These are phyloP conservation scores for Termitomyces titanicus DNA, from an alignment of 768 basidiomycete species.

Conservation along the genomic window DNA sequence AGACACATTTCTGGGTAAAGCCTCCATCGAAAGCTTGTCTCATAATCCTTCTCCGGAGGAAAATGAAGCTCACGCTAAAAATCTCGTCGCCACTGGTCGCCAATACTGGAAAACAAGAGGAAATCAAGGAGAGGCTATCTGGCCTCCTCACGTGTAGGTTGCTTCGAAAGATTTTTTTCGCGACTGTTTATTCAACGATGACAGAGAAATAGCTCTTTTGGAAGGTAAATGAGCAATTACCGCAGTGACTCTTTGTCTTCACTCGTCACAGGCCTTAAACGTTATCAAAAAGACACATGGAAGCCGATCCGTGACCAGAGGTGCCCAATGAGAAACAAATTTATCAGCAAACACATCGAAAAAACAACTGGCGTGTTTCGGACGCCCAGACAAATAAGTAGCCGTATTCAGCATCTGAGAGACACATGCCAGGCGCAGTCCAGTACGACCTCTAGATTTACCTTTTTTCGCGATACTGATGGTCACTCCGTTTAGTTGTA, in stretches of 20 bases:
- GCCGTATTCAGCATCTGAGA: constrained; percentile 52
- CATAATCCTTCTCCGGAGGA: constrained; percentile 37
- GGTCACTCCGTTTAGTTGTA: background rate
- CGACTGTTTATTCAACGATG: background rate
- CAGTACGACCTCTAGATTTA: background rate
- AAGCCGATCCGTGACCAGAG: constrained; percentile 46
- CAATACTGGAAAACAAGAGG: constrained; percentile 57
- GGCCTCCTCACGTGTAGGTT: constrained; percentile 47
- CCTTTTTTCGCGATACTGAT: background rate
- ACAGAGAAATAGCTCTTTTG: constrained; percentile 46
- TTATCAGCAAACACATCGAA: constrained; percentile 57
- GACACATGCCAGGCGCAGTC: constrained; percentile 41
- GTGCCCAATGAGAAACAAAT: constrained; percentile 58
- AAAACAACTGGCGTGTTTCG: constrained; percentile 45
- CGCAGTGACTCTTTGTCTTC: background rate
- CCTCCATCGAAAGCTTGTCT: constrained; percentile 39
- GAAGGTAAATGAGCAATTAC: constrained; percentile 33
- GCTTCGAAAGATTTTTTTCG: background rate
- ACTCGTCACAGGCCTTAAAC: constrained; percentile 36
- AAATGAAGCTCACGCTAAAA: constrained; percentile 21
- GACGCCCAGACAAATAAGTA: constrained; percentile 58
- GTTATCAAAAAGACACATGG: constrained; percentile 45
- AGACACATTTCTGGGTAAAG: constrained; percentile 27
- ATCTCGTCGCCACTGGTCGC: constrained; percentile 40
- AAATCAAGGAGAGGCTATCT: constrained; percentile 45